A percentile compares a stretch with the other conserved stretches of the same genome.
phyloP scores from a whole-genome alignment of 495 filamentous ascomycete genomes.

The Parmelia sp. region DNA sequence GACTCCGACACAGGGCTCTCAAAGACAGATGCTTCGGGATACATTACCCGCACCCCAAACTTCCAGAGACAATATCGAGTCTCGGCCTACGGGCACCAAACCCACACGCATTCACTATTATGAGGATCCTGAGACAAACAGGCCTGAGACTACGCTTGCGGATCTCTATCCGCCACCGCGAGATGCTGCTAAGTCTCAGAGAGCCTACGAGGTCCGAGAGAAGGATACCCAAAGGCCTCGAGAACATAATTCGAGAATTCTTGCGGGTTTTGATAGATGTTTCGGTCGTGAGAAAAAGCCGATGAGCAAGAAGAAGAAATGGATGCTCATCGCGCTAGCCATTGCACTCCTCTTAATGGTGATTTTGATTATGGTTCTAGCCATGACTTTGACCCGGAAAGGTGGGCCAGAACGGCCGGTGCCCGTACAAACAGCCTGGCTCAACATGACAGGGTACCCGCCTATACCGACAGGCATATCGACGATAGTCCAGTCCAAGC shows the following conservation, averaged over 20 bases:
- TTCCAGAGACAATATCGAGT: background rate
- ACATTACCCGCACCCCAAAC: conserved; percentile 37
- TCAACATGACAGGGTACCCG: conserved; percentile 80
- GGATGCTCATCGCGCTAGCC: conserved; percentile 50
- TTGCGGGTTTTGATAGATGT: conserved; percentile 10
- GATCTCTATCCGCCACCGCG: conserved; percentile 55
- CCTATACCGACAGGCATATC: conserved; percentile 77
- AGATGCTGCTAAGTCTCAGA: conserved; percentile 40
- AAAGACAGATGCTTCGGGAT: conserved; percentile 25
- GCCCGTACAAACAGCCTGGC: conserved; percentile 53
- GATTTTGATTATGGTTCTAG: conserved; percentile 53
- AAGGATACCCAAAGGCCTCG: conserved; percentile 52
- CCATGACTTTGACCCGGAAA: conserved; percentile 50
- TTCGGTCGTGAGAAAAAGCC: conserved; percentile 21
- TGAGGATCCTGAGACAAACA: background rate
- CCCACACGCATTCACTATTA: background rate
- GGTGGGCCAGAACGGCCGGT: conserved; percentile 28
- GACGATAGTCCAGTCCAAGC: conserved; percentile 63
- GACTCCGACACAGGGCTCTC: conserved; percentile 28
- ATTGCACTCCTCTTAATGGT: conserved; percentile 51
- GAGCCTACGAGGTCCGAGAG: conserved; percentile 55
- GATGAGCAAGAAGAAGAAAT: conserved; percentile 49
- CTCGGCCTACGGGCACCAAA: background rate
- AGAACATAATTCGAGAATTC: conserved; percentile 23
- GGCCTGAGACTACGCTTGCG: conserved; percentile 45